These are phyloP conservation scores for Lactarius sanguifluus DNA, from an alignment of 768 basidiomycete species.

Conservation along the genomic window DNA sequence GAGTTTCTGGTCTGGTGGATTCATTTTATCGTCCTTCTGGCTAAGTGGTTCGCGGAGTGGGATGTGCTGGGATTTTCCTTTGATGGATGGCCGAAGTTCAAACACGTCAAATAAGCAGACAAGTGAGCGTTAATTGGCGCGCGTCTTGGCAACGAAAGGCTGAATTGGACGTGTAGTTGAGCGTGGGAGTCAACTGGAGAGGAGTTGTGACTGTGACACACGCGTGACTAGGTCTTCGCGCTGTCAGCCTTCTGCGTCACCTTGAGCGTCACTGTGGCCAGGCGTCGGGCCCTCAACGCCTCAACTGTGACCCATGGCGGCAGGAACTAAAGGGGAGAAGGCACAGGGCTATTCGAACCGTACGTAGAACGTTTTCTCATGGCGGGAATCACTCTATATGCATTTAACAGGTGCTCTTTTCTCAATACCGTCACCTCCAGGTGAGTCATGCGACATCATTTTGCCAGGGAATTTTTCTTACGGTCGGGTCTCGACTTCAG, in stretches of 20 bases:
- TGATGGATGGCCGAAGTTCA: neutral
- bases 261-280: no score
- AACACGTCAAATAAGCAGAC: neutral
- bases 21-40: conserved; percentile 16
- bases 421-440: conserved; percentile 41
- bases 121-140: neutral
- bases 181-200: neutral
- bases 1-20: conserved; percentile 35
- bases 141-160: neutral
- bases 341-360: conserved; percentile 21
- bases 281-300: no score
- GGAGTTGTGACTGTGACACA: conserved; percentile 1
- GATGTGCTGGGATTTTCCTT: neutral
- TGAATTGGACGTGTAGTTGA: neutral
- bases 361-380: neutral
- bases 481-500: conserved; percentile 30
- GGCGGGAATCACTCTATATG: neutral
- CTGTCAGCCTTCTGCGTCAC: no score
- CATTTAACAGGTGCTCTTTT: conserved; percentile 15
- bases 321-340: neutral
- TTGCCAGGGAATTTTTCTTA: neutral
- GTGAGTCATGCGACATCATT: conserved; percentile 27
- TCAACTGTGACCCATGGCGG: conserved; percentile 4
- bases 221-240: neutral
- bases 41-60: neutral